Conservation (phyloP, 495 filamentous ascomycete genomes). For the Parachaetomium inaequale region DNA sequence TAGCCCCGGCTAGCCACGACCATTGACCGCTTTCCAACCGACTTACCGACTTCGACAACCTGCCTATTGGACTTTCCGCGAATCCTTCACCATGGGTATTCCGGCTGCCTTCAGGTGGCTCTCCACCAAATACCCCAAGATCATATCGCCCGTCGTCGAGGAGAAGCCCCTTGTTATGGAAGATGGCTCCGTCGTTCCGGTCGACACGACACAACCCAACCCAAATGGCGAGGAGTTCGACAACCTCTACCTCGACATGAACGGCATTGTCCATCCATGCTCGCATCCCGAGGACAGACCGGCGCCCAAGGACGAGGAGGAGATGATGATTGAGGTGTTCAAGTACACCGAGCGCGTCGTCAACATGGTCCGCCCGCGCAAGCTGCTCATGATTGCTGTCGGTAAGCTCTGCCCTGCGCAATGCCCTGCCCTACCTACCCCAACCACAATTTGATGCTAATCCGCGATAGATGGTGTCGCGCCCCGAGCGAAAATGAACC, state of each 20-base stretch:
- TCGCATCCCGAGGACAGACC: slow-evolving; percentile 94
- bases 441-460: slow-evolving; percentile 32
- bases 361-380: slow-evolving; percentile 95
- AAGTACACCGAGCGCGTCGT: slow-evolving; percentile 96
- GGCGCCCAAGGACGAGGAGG: slow-evolving; percentile 86
- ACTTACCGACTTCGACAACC: not conserved
- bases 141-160: slow-evolving; percentile 85
- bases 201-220: slow-evolving; percentile 80
- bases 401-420: slow-evolving; percentile 73
- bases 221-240: slow-evolving; percentile 98
- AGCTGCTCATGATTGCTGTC: slow-evolving; percentile 95
- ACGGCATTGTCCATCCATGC: slow-evolving; percentile 98
- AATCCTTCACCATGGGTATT: slow-evolving; percentile 73
- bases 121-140: slow-evolving; percentile 93
- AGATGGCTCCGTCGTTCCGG: slow-evolving; percentile 74
- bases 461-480: slow-evolving; percentile 74
- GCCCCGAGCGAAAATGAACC: slow-evolving; percentile 95
- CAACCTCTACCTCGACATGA: slow-evolving; percentile 99
- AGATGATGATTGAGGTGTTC: slow-evolving; percentile 99
- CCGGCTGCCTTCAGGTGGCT: slow-evolving; percentile 92
- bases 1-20: slow-evolving; percentile 6
- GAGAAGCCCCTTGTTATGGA: slow-evolving; percentile 70
- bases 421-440: not conserved
- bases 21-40: not conserved
- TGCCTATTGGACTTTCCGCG: not conserved